phyloP scores from a whole-genome alignment of 2,329 filamentous ascomycete genomes.

The Byssochlamys sp. region DNA sequence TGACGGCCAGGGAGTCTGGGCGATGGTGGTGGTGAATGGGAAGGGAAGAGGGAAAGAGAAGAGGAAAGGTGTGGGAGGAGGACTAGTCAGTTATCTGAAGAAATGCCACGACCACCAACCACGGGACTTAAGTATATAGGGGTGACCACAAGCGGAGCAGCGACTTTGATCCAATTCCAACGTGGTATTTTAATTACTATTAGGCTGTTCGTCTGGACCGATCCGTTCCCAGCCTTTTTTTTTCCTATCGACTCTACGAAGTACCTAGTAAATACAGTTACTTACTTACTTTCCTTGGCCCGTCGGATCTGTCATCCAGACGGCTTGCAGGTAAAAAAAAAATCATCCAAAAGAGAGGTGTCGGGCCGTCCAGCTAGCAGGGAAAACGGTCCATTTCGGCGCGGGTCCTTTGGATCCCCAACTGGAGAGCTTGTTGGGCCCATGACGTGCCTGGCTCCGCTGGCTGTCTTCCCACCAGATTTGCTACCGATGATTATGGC shows the following conservation, averaged over 20 bases:
- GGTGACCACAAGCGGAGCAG: too few relatives aligned
- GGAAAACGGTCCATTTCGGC: not conserved
- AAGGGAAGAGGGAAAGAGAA: not conserved
- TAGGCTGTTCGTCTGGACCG: too few relatives aligned
- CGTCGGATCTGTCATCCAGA: too few relatives aligned
- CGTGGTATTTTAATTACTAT: too few relatives aligned
- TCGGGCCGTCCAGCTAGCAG: not conserved
- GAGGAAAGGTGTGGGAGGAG: not conserved
- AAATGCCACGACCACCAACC: not conserved
- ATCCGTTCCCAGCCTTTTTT: too few relatives aligned
- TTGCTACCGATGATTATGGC: not conserved
- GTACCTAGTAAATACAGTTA: too few relatives aligned
- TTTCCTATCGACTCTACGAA: too few relatives aligned
- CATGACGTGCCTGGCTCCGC: not conserved
- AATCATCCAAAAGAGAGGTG: not conserved
- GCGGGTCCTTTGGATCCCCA: not conserved
- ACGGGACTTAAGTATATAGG: not conserved
- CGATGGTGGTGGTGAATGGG: constrained; percentile 1
- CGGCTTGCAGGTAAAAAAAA: too few relatives aligned
- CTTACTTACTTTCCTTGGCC: too few relatives aligned
- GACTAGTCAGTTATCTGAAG: not conserved
- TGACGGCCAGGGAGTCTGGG: not conserved
- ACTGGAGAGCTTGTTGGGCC: constrained; percentile 1
- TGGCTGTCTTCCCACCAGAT: not conserved
- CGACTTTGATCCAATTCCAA: too few relatives aligned